Evolutionary conservation across 495 filamentous ascomycete genomes (phyloP).

Genomic region (Penicillium ucsense): DNA sequence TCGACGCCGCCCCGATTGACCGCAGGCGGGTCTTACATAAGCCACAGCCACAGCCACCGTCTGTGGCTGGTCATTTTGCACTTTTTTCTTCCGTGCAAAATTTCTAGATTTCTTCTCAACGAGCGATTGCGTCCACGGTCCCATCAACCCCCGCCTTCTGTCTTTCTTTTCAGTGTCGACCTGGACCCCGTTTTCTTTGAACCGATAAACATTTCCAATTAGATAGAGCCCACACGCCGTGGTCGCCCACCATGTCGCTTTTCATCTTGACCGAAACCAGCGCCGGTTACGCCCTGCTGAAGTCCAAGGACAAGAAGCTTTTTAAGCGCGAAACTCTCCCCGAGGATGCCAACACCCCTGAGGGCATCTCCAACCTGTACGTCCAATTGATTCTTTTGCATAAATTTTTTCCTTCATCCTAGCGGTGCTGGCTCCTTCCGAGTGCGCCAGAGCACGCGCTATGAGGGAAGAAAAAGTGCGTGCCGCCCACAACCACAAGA

Average conservation of each 20-base stretch:
- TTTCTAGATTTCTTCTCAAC: constrained; percentile 23
- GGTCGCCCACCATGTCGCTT: constrained; percentile 52
- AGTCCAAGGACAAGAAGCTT: constrained; percentile 96
- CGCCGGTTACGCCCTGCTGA: constrained; percentile 95
- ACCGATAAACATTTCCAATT: constrained; percentile 7
- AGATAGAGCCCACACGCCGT: constrained; percentile 20
- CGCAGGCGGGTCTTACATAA: constrained; percentile 14
- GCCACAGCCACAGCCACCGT: constrained; percentile 17
- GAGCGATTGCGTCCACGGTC: constrained; percentile 17
- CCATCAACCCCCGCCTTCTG: constrained; percentile 6
- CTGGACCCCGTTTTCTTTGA: constrained; percentile 8
- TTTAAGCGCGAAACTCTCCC: constrained; percentile 73
- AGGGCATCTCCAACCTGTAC: constrained; percentile 81
- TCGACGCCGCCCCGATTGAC: constrained; percentile 1
- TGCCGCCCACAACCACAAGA: too few relatives aligned
- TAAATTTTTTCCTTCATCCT: too few relatives aligned
- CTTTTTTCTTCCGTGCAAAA: constrained; percentile 24
- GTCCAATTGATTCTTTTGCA: constrained; percentile 21
- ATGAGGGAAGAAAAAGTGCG: too few relatives aligned
- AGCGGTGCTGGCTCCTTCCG: too few relatives aligned
- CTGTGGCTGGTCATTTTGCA: constrained; percentile 20
- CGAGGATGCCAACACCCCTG: constrained; percentile 64
- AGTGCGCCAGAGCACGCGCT: too few relatives aligned
- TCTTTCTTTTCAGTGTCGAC: constrained; percentile 12
- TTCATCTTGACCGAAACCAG: constrained; percentile 86